Evolutionary conservation across 768 basidiomycete species (phyloP).

Genomic region (Lactarius hatsudake): DNA sequence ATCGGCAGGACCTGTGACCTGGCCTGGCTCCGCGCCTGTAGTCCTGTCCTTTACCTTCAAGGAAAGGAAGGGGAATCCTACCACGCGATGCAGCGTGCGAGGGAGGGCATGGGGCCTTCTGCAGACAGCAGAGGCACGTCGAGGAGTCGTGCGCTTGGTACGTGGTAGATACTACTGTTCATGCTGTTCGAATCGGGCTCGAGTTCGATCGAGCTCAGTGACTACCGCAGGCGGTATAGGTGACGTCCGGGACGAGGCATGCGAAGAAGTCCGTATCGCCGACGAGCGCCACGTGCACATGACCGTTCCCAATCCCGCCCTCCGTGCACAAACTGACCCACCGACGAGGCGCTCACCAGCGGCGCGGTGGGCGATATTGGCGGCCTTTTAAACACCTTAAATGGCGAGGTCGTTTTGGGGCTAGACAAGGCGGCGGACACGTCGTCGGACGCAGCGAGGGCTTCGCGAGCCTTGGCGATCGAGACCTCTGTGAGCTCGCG

Average conservation of each 20-base stretch:
- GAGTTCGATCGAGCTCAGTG: too few relatives aligned
- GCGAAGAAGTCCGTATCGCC: constrained; percentile 97
- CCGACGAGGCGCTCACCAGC: constrained; percentile 83
- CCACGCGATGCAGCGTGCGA: too few relatives aligned
- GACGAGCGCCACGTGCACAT: constrained; percentile 76
- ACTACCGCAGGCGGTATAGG: constrained; percentile 69
- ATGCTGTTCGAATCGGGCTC: too few relatives aligned
- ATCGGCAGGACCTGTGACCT: too few relatives aligned
- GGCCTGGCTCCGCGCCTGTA: too few relatives aligned
- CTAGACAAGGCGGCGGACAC: constrained; percentile 76
- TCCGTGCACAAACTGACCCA: constrained; percentile 68
- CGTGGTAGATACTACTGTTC: too few relatives aligned
- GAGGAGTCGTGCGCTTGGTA: too few relatives aligned
- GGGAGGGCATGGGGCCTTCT: too few relatives aligned
- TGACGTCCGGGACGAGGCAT: constrained; percentile 71
- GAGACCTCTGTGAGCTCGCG: constrained; percentile 67
- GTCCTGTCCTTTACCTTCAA: too few relatives aligned
- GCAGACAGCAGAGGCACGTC: too few relatives aligned
- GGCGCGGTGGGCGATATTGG: constrained; percentile 73
- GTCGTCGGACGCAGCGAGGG: constrained; percentile 69
- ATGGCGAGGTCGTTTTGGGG: constrained; percentile 68
- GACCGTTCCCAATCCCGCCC: constrained; percentile 39
- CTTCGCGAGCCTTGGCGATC: constrained; percentile 84
- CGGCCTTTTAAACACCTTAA: constrained; percentile 75
- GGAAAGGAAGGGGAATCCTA: too few relatives aligned